Conservation (phyloP, 345 rosid genomes). For the Boechera retrofracta region DNA sequence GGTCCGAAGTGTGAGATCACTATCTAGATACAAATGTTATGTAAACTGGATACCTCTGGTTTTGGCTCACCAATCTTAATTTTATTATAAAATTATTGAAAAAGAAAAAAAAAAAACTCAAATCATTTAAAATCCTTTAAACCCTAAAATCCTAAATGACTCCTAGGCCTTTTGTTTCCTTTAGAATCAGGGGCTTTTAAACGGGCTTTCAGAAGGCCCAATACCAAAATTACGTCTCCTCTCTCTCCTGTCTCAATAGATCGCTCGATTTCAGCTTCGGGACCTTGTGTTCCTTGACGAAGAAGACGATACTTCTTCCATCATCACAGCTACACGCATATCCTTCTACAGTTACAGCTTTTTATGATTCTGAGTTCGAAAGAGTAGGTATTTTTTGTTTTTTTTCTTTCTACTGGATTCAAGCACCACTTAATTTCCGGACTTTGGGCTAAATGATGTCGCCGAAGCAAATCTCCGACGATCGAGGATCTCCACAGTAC, state of each 20-base stretch:
- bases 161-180: no score
- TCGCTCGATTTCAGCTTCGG: constrained; percentile 30
- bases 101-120: no score
- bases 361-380: constrained; percentile 6
- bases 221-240: neutral
- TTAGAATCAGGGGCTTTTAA: neutral
- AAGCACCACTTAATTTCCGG: neutral
- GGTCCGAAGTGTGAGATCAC: no score
- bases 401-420: neutral
- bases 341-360: neutral
- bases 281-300: constrained; percentile 22
- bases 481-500: constrained; percentile 78
- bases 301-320: constrained; percentile 39
- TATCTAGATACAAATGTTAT: no score
- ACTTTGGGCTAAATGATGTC: constrained; percentile 67
- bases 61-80: no score
- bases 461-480: constrained; percentile 73
- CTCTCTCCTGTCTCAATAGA: constrained; percentile 25
- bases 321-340: constrained; percentile 4
- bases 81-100: no score
- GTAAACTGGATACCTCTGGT: no score
- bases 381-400: neutral
- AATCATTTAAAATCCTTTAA: no score
- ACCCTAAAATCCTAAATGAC: no score
- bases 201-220: constrained; percentile 32